A percentile compares a stretch with the other conserved stretches of the same genome.
These are phyloP conservation scores for Syzygium jambos DNA, from an alignment of 345 rosid genomes.

Conservation along the genomic window DNA sequence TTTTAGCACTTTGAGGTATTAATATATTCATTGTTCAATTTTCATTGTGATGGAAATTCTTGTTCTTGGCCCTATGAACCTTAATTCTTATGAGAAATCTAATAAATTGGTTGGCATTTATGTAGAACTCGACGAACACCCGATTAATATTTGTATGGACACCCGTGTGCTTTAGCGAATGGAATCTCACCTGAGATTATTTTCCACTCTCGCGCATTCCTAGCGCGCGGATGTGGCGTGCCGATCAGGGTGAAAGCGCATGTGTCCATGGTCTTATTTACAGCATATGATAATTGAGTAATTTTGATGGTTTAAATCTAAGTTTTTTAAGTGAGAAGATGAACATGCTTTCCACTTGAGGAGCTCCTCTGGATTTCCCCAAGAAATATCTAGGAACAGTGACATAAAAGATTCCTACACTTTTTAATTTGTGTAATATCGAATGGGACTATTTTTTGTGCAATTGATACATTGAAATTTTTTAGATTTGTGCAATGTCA, in stretches of 20 bases:
- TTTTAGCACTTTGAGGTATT: not conserved
- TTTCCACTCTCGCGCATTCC: not conserved
- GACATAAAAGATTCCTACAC: too few species aligned
- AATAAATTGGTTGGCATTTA: not conserved
- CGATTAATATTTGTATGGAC: not conserved
- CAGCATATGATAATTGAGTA: not conserved
- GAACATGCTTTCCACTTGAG: not conserved
- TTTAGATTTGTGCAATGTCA: too few species aligned
- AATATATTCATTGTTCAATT: not conserved
- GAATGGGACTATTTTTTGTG: too few species aligned
- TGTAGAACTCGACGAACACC: not conserved
- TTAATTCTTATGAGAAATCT: not conserved
- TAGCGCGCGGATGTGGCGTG: accelerated
- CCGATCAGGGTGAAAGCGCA: too few species aligned
- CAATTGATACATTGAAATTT: too few species aligned
- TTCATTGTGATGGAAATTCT: not conserved
- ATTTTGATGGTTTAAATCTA: not conserved
- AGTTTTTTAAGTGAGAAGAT: not conserved
- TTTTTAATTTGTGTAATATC: not conserved
- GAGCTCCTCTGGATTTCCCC: not conserved
- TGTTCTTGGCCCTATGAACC: not conserved
- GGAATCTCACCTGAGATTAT: not conserved
- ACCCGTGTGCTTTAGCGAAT: accelerated
- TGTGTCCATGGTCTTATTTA: not conserved
- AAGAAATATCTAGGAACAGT: not conserved